Conservation (phyloP, 148 eudicot species). For the Camellia japonica region DNA sequence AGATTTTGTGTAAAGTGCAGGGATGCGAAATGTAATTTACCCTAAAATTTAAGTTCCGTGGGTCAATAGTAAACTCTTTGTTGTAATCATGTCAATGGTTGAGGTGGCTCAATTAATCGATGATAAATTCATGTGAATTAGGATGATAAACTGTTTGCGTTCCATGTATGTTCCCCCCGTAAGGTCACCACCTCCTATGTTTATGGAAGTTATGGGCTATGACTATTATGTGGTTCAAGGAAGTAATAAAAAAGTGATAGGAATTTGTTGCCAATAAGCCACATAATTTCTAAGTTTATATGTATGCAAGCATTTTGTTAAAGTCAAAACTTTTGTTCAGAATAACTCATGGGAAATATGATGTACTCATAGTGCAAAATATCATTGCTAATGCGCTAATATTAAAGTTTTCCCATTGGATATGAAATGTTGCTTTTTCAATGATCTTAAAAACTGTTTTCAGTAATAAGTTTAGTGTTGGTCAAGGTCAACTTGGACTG, state of each 20-base stretch:
- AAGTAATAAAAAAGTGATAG: background rate
- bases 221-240: background rate
- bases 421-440: background rate
- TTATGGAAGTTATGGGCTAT: background rate
- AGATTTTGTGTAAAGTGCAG: no score
- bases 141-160: no score
- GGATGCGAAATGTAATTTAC: no score
- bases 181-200: no score
- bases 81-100: no score
- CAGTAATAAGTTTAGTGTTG: background rate
- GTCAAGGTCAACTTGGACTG: background rate
- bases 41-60: no score
- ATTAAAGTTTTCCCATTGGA: background rate
- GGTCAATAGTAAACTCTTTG: no score
- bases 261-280: no score
- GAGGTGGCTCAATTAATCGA: no score
- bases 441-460: background rate
- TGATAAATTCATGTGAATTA: no score
- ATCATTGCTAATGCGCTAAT: background rate
- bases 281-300: background rate
- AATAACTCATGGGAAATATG: background rate
- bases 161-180: no score
- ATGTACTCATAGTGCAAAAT: background rate
- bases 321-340: background rate
- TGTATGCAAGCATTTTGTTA: background rate